phyloP scores from a whole-genome alignment of 2,329 filamentous ascomycete species.

The Xylariaceae sp. region DNA sequence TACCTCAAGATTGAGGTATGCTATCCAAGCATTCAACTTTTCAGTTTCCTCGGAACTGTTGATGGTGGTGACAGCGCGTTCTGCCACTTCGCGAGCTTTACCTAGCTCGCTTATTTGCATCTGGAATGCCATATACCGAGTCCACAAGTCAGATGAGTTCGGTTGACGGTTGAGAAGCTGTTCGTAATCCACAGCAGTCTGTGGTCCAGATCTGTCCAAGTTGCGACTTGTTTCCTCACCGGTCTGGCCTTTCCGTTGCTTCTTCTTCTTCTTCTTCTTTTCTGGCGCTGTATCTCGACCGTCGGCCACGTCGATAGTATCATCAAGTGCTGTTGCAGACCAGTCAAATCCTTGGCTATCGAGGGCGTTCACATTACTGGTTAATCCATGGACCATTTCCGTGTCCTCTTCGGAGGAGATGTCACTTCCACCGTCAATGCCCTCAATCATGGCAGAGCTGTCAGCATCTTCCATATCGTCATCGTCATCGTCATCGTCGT shows the following conservation, averaged over 20 bases:
- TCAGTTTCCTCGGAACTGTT: constrained; percentile 86
- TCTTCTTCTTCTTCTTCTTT: constrained; percentile 60
- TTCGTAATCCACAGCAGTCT: constrained; percentile 89
- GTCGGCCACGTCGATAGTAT: constrained; percentile 47
- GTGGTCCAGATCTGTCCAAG: constrained; percentile 81
- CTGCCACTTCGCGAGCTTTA: constrained; percentile 83
- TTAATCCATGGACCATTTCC: constrained; percentile 39
- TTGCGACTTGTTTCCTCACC: constrained; percentile 89
- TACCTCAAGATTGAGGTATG: constrained; percentile 89
- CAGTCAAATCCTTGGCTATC: constrained; percentile 81
- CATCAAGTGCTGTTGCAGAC: constrained; percentile 65
- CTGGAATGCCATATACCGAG: constrained; percentile 98
- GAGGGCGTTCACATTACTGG: constrained; percentile 49
- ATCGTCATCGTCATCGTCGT: constrained; percentile 38
- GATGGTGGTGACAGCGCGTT: constrained; percentile 87
- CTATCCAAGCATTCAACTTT: constrained; percentile 94
- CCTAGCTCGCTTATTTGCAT: constrained; percentile 85
- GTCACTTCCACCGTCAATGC: constrained; percentile 39
- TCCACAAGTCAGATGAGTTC: constrained; percentile 91
- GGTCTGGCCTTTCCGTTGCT: constrained; percentile 70
- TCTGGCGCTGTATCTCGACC: constrained; percentile 33
- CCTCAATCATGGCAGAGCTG: constrained; percentile 42
- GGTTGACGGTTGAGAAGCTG: constrained; percentile 86
- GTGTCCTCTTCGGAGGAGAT: constrained; percentile 41
- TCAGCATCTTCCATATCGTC: constrained; percentile 46